Evolutionary conservation across 202 grass and related monocot species (phyloP).

Genomic region (Miscanthus sacchariflorus): DNA sequence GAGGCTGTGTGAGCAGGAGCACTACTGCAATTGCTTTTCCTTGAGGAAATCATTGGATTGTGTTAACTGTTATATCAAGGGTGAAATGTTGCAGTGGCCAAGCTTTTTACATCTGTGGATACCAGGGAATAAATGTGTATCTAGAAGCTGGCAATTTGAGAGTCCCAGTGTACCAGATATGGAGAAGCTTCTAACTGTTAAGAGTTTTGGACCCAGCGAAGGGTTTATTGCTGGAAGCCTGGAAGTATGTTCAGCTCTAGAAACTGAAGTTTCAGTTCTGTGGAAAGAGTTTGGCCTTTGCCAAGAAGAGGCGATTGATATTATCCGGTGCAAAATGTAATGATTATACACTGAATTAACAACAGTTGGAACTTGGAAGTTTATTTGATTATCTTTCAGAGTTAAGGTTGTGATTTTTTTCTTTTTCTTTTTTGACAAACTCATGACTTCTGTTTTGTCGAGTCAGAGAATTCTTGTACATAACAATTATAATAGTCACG

Average conservation of each 20-base stretch:
- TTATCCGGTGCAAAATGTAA: not conserved
- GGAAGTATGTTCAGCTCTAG: not conserved
- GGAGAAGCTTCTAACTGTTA: not conserved
- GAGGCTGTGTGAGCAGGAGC: not conserved
- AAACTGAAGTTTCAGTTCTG: conserved; percentile 14
- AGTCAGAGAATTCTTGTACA: not conserved
- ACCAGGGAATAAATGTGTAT: not conserved
- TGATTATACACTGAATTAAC: conserved; percentile 5
- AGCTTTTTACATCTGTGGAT: not conserved
- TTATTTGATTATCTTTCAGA: conserved; percentile 6
- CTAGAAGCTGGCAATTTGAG: conserved; percentile 30
- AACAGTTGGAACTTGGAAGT: not conserved
- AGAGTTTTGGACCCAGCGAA: not conserved
- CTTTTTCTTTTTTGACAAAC: not conserved
- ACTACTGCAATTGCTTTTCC: not conserved
- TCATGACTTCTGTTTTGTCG: not conserved
- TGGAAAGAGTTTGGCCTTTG: not conserved
- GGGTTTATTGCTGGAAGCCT: conserved; percentile 11
- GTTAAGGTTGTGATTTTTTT: not conserved
- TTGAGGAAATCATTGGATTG: not conserved
- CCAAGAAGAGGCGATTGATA: not conserved
- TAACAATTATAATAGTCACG: not conserved
- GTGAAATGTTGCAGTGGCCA: conserved; percentile 30
- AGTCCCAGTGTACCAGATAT: not conserved
- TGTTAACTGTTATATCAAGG: not conserved